A percentile compares a stretch with the other conserved stretches of the same genome.
Evolutionary conservation across 257 asterid species (phyloP).

Genomic region (Penstemon barbatus): DNA sequence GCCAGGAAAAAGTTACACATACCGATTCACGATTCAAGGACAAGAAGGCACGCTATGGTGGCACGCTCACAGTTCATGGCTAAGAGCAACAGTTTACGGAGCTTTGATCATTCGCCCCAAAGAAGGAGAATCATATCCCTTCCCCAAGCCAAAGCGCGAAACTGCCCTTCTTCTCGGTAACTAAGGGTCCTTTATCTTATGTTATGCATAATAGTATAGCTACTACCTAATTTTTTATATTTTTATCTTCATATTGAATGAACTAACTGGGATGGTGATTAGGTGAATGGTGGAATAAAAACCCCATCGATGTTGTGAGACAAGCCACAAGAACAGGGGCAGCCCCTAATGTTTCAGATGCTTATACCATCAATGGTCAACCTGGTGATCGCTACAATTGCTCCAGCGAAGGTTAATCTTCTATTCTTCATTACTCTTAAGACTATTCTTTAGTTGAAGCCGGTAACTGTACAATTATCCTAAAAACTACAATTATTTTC

Average conservation of each 20-base stretch:
- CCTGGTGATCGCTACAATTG: slow-evolving; percentile 94
- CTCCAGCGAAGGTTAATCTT: slow-evolving; percentile 57
- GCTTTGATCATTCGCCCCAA: slow-evolving; percentile 71
- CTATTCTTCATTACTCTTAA: not conserved
- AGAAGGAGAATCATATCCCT: slow-evolving; percentile 69
- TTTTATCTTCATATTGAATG: not conserved
- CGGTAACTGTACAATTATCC: no score
- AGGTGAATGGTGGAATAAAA: slow-evolving; percentile 98
- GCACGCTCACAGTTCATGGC: slow-evolving; percentile 99
- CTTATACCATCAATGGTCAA: slow-evolving; percentile 92
- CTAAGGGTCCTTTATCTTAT: not conserved
- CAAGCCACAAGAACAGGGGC: slow-evolving; percentile 81
- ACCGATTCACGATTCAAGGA: slow-evolving; percentile 76
- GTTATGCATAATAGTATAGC: not conserved
- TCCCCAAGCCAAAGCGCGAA: slow-evolving; percentile 73
- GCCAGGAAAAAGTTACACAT: slow-evolving; percentile 78
- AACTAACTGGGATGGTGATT: slow-evolving; percentile 27
- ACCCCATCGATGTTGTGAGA: slow-evolving; percentile 76
- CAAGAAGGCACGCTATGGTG: slow-evolving; percentile 97
- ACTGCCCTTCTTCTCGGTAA: slow-evolving; percentile 75
- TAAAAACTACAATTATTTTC: no score
- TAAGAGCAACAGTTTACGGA: slow-evolving; percentile 89
- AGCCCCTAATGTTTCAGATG: slow-evolving; percentile 72
- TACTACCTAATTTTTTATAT: not conserved
- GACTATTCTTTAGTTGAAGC: no score